A percentile compares a stretch with the other conserved stretches of the same genome.
These are phyloP conservation scores for Nemania bipapillata DNA, from an alignment of 2,329 filamentous ascomycete genomes.

Conservation along the genomic window DNA sequence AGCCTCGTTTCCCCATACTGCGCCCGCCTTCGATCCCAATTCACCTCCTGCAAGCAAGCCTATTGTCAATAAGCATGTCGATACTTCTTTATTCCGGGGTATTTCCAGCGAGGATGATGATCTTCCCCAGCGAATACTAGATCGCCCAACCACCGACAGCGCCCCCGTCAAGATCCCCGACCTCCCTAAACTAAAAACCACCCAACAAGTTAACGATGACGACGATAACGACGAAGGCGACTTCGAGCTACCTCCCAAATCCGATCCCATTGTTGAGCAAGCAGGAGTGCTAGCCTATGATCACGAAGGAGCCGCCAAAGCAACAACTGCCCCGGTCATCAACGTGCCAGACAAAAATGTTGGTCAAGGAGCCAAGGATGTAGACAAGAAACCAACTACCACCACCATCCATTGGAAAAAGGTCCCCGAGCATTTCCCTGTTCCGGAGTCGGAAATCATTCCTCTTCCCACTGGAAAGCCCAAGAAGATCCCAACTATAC, in stretches of 20 bases:
- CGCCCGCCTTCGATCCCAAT: conserved; percentile 26
- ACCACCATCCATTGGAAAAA: conserved; percentile 75
- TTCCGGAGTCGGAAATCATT: conserved; percentile 76
- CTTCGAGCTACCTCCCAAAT: conserved; percentile 34
- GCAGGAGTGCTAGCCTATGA: conserved; percentile 43
- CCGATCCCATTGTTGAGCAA: conserved; percentile 32
- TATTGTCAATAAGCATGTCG: conserved; percentile 29
- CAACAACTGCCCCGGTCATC: conserved; percentile 43
- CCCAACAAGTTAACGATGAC: conserved; percentile 33
- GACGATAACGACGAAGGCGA: conserved; percentile 33
- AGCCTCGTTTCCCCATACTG: conserved; percentile 38
- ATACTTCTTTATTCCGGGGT: conserved; percentile 26
- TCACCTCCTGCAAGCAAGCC: conserved; percentile 24
- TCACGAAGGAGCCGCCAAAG: conserved; percentile 43
- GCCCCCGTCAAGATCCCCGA: conserved; percentile 42
- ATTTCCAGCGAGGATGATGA: conserved; percentile 37
- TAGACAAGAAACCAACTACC: conserved; percentile 40
- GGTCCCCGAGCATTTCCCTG: conserved; percentile 78
- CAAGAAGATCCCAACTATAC: conserved; percentile 78
- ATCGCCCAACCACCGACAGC: conserved; percentile 36
- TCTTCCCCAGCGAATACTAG: conserved; percentile 36
- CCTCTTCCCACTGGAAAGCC: conserved; percentile 77
- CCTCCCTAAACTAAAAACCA: conserved; percentile 40
- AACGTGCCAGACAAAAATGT: conserved; percentile 49
- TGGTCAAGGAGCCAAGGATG: conserved; percentile 45